Evolutionary conservation across 1,139 yeast genomes (phyloP).

Genomic region (Wickerhamomyces sp.): DNA sequence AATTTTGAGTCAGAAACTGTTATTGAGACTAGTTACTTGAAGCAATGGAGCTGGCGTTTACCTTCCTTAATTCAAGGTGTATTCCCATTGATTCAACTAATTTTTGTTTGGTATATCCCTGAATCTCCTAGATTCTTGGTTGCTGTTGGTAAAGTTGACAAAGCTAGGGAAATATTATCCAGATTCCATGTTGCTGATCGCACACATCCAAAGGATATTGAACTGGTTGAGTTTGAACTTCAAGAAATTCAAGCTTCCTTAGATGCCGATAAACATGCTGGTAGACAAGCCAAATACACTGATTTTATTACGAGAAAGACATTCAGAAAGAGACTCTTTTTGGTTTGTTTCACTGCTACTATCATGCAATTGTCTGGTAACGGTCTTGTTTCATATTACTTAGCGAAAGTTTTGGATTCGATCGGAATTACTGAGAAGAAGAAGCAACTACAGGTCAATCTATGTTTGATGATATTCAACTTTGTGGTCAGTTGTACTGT

Average conservation of each 20-base stretch:
- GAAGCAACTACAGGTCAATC: conserved; percentile 42
- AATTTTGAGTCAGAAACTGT: too few species aligned
- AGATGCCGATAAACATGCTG: conserved; percentile 20
- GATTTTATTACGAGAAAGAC: conserved; percentile 33
- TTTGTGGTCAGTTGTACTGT: conserved; percentile 8
- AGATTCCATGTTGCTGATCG: conserved; percentile 34
- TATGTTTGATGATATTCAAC: conserved; percentile 18
- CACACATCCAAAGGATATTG: conserved; percentile 27
- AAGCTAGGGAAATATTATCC: conserved; percentile 43
- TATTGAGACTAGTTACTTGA: too few species aligned
- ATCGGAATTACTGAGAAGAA: conserved; percentile 42
- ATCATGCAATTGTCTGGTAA: conserved; percentile 49
- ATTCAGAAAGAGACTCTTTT: conserved; percentile 40
- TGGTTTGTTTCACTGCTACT: conserved; percentile 31
- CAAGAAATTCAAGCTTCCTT: conserved; percentile 37
- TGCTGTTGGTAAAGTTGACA: conserved; percentile 45
- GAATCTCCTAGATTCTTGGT: conserved; percentile 75
- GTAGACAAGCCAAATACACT: conserved; percentile 27
- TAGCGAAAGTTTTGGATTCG: conserved; percentile 42
- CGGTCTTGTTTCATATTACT: conserved; percentile 48
- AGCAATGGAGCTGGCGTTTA: conserved; percentile 37
- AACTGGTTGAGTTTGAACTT: conserved; percentile 37
- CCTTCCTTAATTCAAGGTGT: conserved; percentile 36
- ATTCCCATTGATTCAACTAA: conserved; percentile 32
- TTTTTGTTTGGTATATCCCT: conserved; percentile 42